These are phyloP conservation scores for Ilex aquifolium DNA, from an alignment of 257 asterid genomes.

Conservation along the genomic window DNA sequence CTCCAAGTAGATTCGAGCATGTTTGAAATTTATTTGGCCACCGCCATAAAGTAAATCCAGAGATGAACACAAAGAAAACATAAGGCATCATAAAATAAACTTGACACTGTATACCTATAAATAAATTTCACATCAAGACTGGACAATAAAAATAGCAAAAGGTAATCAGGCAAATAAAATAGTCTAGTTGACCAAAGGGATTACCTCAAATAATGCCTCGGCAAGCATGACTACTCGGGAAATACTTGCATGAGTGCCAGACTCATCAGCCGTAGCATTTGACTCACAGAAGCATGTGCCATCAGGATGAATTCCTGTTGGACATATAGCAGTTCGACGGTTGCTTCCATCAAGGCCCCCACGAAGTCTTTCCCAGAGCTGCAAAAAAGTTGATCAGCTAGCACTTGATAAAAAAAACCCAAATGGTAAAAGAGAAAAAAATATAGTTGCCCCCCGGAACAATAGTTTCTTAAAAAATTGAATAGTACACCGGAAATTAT, in stretches of 20 bases:
- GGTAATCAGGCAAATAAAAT: not conserved
- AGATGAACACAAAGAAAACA: no score
- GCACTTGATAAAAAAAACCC: conserved; percentile 8
- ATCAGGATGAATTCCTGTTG: conserved; percentile 66
- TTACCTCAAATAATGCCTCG: conserved; percentile 93
- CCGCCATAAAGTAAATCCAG: no score
- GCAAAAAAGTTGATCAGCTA: conserved; percentile 10
- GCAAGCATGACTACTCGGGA: conserved; percentile 90
- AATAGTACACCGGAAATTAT: no score
- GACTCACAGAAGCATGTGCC: conserved; percentile 76
- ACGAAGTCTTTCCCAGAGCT: conserved; percentile 72
- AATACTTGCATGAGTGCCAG: conserved; percentile 70
- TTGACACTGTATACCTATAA: not conserved
- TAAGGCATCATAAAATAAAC: conserved; percentile 10
- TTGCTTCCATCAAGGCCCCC: conserved; percentile 39
- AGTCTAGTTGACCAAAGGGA: conserved; percentile 5
- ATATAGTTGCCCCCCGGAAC: no score
- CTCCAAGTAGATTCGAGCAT: no score
- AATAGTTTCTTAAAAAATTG: no score
- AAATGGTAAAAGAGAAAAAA: not conserved
- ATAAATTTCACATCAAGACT: no score
- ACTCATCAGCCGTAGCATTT: conserved; percentile 41
- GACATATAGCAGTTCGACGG: conserved; percentile 49
- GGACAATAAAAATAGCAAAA: no score
- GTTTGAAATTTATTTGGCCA: no score